Conservation (phyloP, 805 yeast species). For the Zygoascus tannicola region DNA sequence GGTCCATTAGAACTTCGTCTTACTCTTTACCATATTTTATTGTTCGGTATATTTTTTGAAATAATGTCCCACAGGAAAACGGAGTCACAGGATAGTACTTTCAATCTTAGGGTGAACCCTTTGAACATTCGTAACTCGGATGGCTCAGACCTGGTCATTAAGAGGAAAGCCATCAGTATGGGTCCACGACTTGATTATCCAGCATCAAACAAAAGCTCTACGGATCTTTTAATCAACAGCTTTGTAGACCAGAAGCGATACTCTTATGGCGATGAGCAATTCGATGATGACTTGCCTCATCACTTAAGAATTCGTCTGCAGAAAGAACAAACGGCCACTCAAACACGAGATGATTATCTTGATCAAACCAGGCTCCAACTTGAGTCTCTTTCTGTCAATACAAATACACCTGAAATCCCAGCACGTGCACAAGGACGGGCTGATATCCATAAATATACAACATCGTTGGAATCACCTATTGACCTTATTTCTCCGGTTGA, state of each 20-base stretch:
- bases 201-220: neutral
- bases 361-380: neutral
- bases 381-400: neutral
- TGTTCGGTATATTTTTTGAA: neutral
- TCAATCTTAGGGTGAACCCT: conserved; percentile 26
- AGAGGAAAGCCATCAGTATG: conserved; percentile 2
- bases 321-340: neutral
- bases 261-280: neutral
- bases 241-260: neutral
- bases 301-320: neutral
- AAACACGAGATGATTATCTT: neutral
- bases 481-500: neutral
- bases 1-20: no score
- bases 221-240: conserved; percentile 1
- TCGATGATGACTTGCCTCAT: conserved; percentile 1
- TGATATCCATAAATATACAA: neutral
- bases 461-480: neutral
- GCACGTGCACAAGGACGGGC: neutral
- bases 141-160: conserved; percentile 26
- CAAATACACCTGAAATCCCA: no score
- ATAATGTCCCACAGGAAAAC: conserved; percentile 5
- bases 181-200: neutral
- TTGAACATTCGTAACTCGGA: conserved; percentile 27
- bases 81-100: conserved; percentile 18
- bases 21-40: no score